A percentile compares a stretch with the other conserved stretches of the same genome.
Evolutionary conservation across 164 flowering plant genomes (phyloP).

Genomic region (Chimonanthus praecox): DNA sequence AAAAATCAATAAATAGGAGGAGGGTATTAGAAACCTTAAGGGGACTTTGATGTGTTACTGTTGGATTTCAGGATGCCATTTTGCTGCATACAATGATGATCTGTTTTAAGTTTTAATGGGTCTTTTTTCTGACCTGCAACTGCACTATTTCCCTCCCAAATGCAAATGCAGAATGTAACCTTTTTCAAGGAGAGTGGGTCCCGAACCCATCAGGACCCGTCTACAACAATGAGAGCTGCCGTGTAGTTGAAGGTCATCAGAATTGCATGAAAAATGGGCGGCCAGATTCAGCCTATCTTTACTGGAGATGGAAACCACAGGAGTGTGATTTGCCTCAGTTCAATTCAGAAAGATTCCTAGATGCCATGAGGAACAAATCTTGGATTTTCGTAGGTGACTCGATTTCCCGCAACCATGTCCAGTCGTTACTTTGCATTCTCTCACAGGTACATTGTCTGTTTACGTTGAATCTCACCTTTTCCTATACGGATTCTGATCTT

Average conservation of each 20-base stretch:
- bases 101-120: not conserved
- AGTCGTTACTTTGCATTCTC: conserved; percentile 84
- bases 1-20: too few species aligned
- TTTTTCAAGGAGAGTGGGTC: conserved; percentile 76
- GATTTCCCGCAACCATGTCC: conserved; percentile 85
- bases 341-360: conserved; percentile 56
- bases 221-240: conserved; percentile 74
- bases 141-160: not conserved
- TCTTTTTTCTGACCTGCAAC: not conserved
- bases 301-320: conserved; percentile 86
- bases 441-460: conserved; percentile 42
- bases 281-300: conserved; percentile 72
- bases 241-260: conserved; percentile 63
- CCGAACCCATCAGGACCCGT: conserved; percentile 60
- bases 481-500: not conserved
- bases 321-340: conserved; percentile 62
- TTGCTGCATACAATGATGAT: not conserved
- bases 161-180: conserved; percentile 57
- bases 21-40: too few species aligned
- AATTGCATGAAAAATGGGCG: conserved; percentile 94
- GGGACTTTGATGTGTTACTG: not conserved
- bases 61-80: not conserved
- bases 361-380: conserved; percentile 66
- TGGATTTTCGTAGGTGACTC: conserved; percentile 93
- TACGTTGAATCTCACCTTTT: not conserved